Conservation (phyloP, 345 rosid genomes). For the Eucalyptus sideroxylon region DNA sequence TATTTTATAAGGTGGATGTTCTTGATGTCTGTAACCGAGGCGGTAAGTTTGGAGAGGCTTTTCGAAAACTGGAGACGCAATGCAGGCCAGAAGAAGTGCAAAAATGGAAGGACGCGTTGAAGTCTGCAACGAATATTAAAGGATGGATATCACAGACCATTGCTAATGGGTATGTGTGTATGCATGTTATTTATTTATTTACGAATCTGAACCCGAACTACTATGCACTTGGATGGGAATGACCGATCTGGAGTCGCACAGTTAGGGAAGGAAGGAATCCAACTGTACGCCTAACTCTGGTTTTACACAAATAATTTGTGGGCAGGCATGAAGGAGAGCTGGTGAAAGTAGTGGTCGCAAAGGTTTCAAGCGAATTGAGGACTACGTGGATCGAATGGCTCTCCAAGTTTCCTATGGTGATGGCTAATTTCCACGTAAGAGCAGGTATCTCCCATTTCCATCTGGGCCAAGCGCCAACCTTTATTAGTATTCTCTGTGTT, state of each 20-base stretch:
- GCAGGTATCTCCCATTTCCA: background rate
- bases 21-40: too few relatives aligned
- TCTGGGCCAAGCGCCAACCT: background rate
- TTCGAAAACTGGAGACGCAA: too few relatives aligned
- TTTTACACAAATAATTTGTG: background rate
- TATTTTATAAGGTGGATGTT: background rate
- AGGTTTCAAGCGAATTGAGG: background rate
- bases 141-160: too few relatives aligned
- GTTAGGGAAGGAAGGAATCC: background rate
- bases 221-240: background rate
- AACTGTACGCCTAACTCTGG: background rate
- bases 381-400: background rate
- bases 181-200: too few relatives aligned
- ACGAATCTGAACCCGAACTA: background rate
- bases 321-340: background rate
- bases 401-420: background rate
- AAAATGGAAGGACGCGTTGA: too few relatives aligned
- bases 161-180: too few relatives aligned
- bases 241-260: background rate
- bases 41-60: too few relatives aligned
- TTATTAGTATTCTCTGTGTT: too few relatives aligned
- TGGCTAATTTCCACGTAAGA: background rate
- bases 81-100: too few relatives aligned
- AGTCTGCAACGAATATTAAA: too few relatives aligned
- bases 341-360: background rate